Base-by-base conservation (phyloP, 2,329 filamentous ascomycete species). In the Myrmaecium sp. region DNA sequence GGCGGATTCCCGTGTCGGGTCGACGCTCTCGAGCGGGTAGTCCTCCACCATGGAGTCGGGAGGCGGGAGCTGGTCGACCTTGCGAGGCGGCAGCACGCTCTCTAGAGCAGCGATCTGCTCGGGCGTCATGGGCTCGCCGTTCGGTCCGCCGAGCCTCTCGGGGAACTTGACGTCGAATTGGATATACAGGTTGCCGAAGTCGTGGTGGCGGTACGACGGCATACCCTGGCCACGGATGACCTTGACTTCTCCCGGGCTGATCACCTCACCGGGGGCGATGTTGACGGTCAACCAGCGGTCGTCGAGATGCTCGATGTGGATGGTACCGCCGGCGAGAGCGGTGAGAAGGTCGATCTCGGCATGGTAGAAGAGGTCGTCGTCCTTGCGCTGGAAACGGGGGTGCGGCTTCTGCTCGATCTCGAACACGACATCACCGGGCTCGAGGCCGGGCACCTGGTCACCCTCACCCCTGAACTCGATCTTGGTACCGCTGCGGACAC, bases 331-430 rank as follows among this genome's bases (percentile, higher is more conserved):
- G 33, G 81, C 89, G 40, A 98, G 65, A 17, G 89, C 89, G 19
- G 86, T 98, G 34, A 95, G 73, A 23, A 98, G 74, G 46, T 98
- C 89, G 38, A 98, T 92, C 37, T 95, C 82, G 41, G 80, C 82
- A 35, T 89, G 77, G 64, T 86, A 95, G 51, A 94, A 81, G 11
- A 98, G 67, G 45, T 98, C 86, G 49, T 98, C 89, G 16, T 91
- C 84, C 55, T 89, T 92, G 42, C 89, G 79, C 49, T 86, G 83
- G 66, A 98, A 98, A 36, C 89, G 76, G 15, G 76, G 37, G 55
- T 98, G 89, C n/a, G 84, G 84, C 69, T 98, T 98, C 66, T 95
- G 83, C 58, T 95, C 86, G 38, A 98, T 95, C 61, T 95, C 84
- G 50, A 98, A 98, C 35, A 94, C 78, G 31, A 98, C 89, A 49